Evolutionary conservation across 2,329 filamentous ascomycete genomes (phyloP), one percentile per base, ranked within the genome.

Genomic region (Nannizziopsis barbatae): DNA sequence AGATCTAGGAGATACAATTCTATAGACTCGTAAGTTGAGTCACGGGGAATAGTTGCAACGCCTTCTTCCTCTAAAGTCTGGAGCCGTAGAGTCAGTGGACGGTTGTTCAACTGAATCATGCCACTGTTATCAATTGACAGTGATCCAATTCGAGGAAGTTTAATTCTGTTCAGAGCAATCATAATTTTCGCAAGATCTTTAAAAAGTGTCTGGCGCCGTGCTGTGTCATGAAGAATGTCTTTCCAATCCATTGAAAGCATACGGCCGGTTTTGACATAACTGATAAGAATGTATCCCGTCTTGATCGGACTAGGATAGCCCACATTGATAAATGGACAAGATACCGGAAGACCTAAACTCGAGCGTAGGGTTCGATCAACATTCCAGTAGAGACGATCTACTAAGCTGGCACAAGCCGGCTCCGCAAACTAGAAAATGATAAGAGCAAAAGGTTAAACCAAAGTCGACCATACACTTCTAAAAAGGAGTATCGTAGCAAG

Each of bases 111-210:
- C 10, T 31, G 39, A 18, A 69, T 37, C 9, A 55, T 37, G 6
- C 61, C 58, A 12, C 58, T 35, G 1, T 54, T 46, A 48, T 65
- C 56, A 18, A 68, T 49, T 6, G 53, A 60, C 38, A 54, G 57
- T 10, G 64, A 65, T 7, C 63, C 63, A 44, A 68, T 66, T 6
- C 60, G 57, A 14, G 61, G 62, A 5, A 63, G 44, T 30, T 58
- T 55, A 5, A 51, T 47, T 6, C 27, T 50, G 9, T 49, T 55
- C 12, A 60, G 32, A 8, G 53, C 53, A 9, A 61, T 53, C 38
- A 61, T 56, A 33, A 61, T 55, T 1, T 43, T 53, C 41, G 56
- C 55, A 11, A 61, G 41, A 14, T 49, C 53, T 7, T 42, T 37
- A 15, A 55, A 60, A 5, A 62, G 54, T 39, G 58, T 59, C 3